Evolutionary conservation across 2,329 filamentous ascomycete genomes (phyloP).

Genomic region (Diaporthe eres): DNA sequence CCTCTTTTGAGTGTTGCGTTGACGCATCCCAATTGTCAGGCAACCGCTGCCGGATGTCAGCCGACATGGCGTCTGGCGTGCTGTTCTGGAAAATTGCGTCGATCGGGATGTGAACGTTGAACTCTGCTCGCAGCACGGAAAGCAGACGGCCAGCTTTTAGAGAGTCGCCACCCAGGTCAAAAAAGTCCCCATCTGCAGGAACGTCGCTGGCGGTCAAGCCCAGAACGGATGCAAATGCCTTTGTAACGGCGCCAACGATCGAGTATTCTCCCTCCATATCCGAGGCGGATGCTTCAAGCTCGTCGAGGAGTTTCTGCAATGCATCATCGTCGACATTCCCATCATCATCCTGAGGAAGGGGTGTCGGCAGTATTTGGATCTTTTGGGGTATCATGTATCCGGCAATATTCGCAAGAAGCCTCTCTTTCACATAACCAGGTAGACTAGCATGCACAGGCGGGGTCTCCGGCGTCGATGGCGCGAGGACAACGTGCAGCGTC

Average conservation of each 20-base stretch:
- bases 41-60: slow-evolving; percentile 33
- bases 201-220: slow-evolving; percentile 56
- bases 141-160: slow-evolving; percentile 66
- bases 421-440: slow-evolving; percentile 33
- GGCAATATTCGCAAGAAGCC: slow-evolving; percentile 45
- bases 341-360: slow-evolving; percentile 51
- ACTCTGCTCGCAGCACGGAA: slow-evolving; percentile 64
- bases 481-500: slow-evolving; percentile 15
- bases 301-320: slow-evolving; percentile 6
- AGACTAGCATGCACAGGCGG: slow-evolving; percentile 31
- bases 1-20: background rate
- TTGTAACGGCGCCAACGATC: slow-evolving; percentile 56
- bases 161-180: slow-evolving; percentile 67
- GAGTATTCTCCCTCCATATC: slow-evolving; percentile 43
- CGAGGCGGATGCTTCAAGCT: background rate
- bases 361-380: slow-evolving; percentile 51
- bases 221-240: slow-evolving; percentile 62
- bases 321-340: slow-evolving; percentile 43
- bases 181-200: slow-evolving; percentile 61
- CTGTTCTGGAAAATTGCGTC: slow-evolving; percentile 65
- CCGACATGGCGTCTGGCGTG: slow-evolving; percentile 57
- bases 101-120: slow-evolving; percentile 63
- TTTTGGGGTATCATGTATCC: slow-evolving; percentile 56
- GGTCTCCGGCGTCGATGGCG: background rate
- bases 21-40: slow-evolving; percentile 1